phyloP scores from a whole-genome alignment of 2,329 filamentous ascomycete species.

The Diplocarpon mali region DNA sequence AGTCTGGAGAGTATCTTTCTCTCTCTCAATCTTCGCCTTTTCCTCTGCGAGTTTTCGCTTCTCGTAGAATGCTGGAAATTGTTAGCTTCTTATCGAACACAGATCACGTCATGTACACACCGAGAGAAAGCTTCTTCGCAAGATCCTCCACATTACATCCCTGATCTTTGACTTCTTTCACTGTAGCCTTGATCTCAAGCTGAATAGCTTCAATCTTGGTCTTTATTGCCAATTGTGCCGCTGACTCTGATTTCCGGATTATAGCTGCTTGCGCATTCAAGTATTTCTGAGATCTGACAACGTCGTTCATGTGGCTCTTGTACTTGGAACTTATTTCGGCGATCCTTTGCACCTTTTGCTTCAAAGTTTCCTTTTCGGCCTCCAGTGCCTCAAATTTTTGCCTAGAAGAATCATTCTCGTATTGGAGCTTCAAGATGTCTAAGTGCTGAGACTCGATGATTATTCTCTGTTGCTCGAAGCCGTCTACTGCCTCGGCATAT shows the following conservation, averaged over 20 bases:
- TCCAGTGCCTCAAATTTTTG: slow-evolving; percentile 11
- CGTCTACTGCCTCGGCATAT: neutral
- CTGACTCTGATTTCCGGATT: slow-evolving; percentile 2
- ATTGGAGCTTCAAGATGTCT: slow-evolving; percentile 9
- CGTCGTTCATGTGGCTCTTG: slow-evolving; percentile 26
- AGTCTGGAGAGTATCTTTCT: no score
- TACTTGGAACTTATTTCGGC: slow-evolving; percentile 22
- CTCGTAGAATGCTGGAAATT: neutral
- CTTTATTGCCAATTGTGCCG: neutral
- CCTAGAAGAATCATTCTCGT: neutral
- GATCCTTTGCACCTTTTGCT: slow-evolving; percentile 18
- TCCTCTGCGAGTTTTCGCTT: neutral
- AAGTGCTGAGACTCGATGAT: slow-evolving; percentile 7
- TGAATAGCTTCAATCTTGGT: neutral
- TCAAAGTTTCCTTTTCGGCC: slow-evolving; percentile 13
- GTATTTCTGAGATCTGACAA: slow-evolving; percentile 19
- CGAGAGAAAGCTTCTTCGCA: neutral
- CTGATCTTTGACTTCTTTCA: slow-evolving; percentile 4
- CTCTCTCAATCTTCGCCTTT: neutral
- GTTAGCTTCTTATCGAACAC: neutral
- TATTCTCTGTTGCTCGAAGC: slow-evolving; percentile 4
- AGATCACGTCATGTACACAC: neutral
- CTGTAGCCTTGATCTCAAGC: slow-evolving; percentile 1
- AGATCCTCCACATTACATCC: slow-evolving; percentile 1
- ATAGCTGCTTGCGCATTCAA: slow-evolving; percentile 11